Percentiles rank a stretch among this genome's conserved stretches.
These are phyloP conservation scores for Hyaloscypha hepaticicola DNA, from an alignment of 495 filamentous ascomycete genomes.

Conservation along the genomic window DNA sequence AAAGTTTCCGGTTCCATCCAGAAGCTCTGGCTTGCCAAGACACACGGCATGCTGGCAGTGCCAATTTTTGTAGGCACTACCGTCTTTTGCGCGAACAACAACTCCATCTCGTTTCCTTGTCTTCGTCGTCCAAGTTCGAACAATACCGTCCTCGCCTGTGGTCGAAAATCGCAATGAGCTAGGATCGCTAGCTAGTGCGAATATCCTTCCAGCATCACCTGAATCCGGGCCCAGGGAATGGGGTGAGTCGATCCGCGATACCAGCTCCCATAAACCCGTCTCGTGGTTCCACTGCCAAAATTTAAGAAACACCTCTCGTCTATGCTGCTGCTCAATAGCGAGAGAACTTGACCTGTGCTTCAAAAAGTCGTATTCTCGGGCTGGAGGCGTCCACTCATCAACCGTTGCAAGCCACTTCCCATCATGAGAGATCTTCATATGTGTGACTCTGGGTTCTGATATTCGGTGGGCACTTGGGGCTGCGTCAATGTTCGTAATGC, in stretches of 20 bases:
- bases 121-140: slow-evolving; percentile 77
- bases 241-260: slow-evolving; percentile 78
- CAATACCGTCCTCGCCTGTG: slow-evolving; percentile 71
- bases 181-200: slow-evolving; percentile 70
- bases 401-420: slow-evolving; percentile 90
- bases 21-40: slow-evolving; percentile 45
- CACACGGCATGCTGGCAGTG: slow-evolving; percentile 60
- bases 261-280: slow-evolving; percentile 65
- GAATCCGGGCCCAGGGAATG: slow-evolving; percentile 54
- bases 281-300: slow-evolving; percentile 81
- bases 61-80: slow-evolving; percentile 66
- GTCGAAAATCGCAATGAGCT: slow-evolving; percentile 70
- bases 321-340: slow-evolving; percentile 43
- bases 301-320: slow-evolving; percentile 76
- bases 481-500: slow-evolving; percentile 74
- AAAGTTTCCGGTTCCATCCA: slow-evolving; percentile 29
- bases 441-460: slow-evolving; percentile 69
- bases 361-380: slow-evolving; percentile 56
- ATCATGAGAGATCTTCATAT: slow-evolving; percentile 70
- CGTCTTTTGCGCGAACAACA: slow-evolving; percentile 51
- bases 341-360: slow-evolving; percentile 38
- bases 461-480: slow-evolving; percentile 67
- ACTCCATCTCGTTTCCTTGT: slow-evolving; percentile 61
- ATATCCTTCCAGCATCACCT: slow-evolving; percentile 51
- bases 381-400: slow-evolving; percentile 81